Evolutionary conservation across 345 rosid genomes (phyloP), one percentile per base, ranked within the genome.

Genomic region (Diplotaxis tenuifolia): DNA sequence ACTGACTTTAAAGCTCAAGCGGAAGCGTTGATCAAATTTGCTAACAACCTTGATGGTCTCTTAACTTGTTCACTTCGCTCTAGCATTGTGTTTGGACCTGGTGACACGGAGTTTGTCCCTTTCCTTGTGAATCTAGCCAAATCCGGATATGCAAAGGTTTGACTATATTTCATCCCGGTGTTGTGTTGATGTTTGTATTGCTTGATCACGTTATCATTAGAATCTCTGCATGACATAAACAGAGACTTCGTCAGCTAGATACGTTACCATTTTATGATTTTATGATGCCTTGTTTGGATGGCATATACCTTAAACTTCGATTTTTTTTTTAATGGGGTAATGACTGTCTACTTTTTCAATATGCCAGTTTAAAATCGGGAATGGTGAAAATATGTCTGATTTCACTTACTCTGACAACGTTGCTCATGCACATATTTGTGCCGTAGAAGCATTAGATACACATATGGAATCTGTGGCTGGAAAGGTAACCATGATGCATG

Each of bases 1-100:
- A 88, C 73, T 81, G 98, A 91, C 78, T 89, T 94, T 45, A 95
- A 83, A 82, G 95, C 95, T 85, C 97, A 95, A 81, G 96, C 97
- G 25, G 99, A 95, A 79, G 89, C 83, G 10, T 74, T 89, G 73
- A 67, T 95, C 68, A 79, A 86, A 70, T 83, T 74, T 79, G 96
- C 99, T 62, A 92, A 95, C 65, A 78, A 86, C 65, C 77, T 79
- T 62, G 88, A 87, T 71, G 92, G 98, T 64, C 91, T 92, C 47
- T 83, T 92, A 81, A 95, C 99, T 38, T 92, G 96, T 80, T 82
- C 86, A 53, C 92, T 95, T 81, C 90, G 99, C 28, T 89, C 99
- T 67, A 87, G 98, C 81, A 92, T 82, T 76, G 86, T 86, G 55
- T 92, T 92, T 81, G 98, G 99, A 67, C 98, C 97, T 38, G 92